These are phyloP conservation scores for Dillenia suffruticosa DNA, from an alignment of 164 flowering plant species.

Conservation along the genomic window DNA sequence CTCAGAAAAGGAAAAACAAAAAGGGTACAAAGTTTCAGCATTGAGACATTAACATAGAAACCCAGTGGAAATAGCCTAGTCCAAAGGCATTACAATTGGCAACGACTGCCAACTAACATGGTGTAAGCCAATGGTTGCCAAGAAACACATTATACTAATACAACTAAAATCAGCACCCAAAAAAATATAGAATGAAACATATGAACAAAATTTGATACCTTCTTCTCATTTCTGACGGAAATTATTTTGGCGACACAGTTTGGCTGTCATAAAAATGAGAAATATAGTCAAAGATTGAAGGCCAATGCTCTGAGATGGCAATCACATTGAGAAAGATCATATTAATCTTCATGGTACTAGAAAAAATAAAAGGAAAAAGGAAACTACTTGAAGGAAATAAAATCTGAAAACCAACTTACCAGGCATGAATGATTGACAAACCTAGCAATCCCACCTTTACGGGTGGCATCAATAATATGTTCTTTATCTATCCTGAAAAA, in stretches of 20 bases:
- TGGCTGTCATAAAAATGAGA: slow-evolving; percentile 33
- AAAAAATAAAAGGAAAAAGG: slow-evolving; percentile 12
- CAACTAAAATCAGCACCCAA: no score
- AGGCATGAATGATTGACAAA: slow-evolving; percentile 79
- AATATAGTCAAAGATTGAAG: no score
- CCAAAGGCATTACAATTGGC: not conserved
- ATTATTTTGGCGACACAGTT: slow-evolving; percentile 67
- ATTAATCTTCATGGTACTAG: slow-evolving; percentile 8
- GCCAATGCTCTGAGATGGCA: no score
- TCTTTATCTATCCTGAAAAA: slow-evolving; percentile 75
- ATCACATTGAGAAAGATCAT: no score
- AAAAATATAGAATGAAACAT: no score
- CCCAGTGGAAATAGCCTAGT: not conserved
- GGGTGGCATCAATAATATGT: slow-evolving; percentile 71
- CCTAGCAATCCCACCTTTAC: slow-evolving; percentile 80
- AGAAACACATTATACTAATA: no score
- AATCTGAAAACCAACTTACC: slow-evolving; percentile 27
- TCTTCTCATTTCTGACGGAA: slow-evolving; percentile 60
- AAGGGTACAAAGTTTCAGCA: no score
- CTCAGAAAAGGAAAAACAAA: no score
- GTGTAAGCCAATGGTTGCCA: no score
- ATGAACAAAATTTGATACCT: slow-evolving; percentile 29
- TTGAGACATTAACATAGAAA: not conserved
- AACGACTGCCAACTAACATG: no score
- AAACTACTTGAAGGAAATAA: not conserved